Evolutionary conservation across 2,329 filamentous ascomycete species (phyloP), one percentile per base, ranked within the genome.

Genomic region (Alternaria infectoria): DNA sequence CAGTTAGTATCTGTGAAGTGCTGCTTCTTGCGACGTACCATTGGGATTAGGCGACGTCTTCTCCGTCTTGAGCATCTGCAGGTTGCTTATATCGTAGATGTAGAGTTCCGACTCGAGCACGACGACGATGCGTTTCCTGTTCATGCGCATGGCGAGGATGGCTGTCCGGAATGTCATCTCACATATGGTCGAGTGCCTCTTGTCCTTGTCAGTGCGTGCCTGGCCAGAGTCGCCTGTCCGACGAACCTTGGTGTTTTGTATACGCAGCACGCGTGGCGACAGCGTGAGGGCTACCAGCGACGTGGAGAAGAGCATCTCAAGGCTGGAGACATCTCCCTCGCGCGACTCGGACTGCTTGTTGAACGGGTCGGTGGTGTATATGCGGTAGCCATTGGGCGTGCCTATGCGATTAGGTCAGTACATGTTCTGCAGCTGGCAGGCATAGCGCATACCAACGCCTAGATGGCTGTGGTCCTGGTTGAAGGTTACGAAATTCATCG

Each of bases 221-320:
- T 8, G 11, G 45, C 40, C 52, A 61, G 49, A 26, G 19, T 19
- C 26, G 21, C 19, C 30, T 17, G 13, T 8, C 17, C 26, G 26
- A 79, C 84, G 65, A 82, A 93, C 93, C 88, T 97, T 98, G 36
- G 96, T 99, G 80, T 99, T 99, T 76, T 97, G 94, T 75, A 99
- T 98, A 70, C 97, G 93, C 58, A 99, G 85, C 63, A 97, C 91
- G 59, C 96, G 88, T 6, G 96, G 96, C 19, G 96, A 97, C 45
- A 97, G 86, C 67, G 97, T 94, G 58, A 98, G 86, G 57, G 96
- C 96, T 61, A 99, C 95, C 36, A 99, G 88, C 3, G 96, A 98
- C 30, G 96, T 98, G 30, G 95, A 97, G 82, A 99, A 99, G 69
- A 99, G 89, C 94, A 98, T 98, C 84, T 99, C 96, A 74, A 98